Base-by-base conservation (phyloP, 106 monocot genomes). In the Allium cepa region DNA sequence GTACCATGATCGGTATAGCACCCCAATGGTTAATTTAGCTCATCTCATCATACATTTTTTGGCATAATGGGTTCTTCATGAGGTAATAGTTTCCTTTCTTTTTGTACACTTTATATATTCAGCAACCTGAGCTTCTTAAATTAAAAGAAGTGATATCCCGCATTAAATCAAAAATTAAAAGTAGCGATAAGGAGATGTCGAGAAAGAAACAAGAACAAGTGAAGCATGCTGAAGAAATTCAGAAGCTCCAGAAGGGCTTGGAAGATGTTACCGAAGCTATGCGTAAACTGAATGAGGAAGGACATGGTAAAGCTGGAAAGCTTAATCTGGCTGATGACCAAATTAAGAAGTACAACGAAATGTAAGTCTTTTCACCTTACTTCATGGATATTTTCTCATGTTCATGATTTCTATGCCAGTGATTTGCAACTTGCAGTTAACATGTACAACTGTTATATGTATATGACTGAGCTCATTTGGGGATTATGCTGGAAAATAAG, bases 111-210 rank as follows among this genome's bases (percentile, higher is more conserved):
- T 53, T 74, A 57, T 66, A 22, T 61, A 66, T 72, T 52, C 83
- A 99, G 99, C 99, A 99, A 99, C 99, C 99, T 57, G 99, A 99
- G 71, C 93, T 93, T 73, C 90, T 99, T 57, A 99, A 93, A 70
- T 53, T 99, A 56, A 99, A 87, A 75, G 99, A 99, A 64, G 93
- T 83, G 71, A 85, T 79, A 46, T 99, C 99, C 58, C 89, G 99
- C 46, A 87, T 99, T 53, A 87, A 90, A 78, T 99, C 99, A 66
- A 99, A 99, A 90, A 90, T 99, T 67, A 99, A 99, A 77, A 99
- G 99, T 50, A 88, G 83, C 67, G 87, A 82, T 57, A 99, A 99
- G 63, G 99, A 99, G 82, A 80, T 93, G 9, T 87, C 90, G 13
- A 99, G 78, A 72, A 99, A 85, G 79, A 93, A 80, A 73, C 82